Conservation (phyloP, 352 stramenopile genomes). For the Paralagenidium karlingii region DNA sequence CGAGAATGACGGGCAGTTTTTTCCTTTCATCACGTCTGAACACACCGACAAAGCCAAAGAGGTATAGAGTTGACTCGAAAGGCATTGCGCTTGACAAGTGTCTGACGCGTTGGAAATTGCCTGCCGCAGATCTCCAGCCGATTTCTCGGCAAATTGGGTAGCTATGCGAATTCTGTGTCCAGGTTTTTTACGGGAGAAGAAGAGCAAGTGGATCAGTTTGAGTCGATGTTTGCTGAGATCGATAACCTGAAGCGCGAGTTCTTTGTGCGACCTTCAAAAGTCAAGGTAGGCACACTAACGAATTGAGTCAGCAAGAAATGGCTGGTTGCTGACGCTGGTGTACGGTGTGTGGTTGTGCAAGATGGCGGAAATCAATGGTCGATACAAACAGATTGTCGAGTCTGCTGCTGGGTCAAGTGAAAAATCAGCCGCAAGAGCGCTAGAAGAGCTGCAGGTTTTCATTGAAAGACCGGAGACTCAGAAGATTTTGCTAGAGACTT, state of each 20-base stretch:
- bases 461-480: constrained; percentile 59
- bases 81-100: too few relatives aligned
- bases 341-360: constrained; percentile 11
- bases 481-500: constrained; percentile 50
- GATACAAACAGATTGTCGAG: constrained; percentile 61
- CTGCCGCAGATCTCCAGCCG: constrained; percentile 34
- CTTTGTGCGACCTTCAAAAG: constrained; percentile 56
- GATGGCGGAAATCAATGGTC: constrained; percentile 64
- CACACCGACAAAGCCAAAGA: constrained; percentile 71
- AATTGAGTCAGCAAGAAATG: background rate
- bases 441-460: constrained; percentile 62
- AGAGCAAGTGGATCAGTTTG: constrained; percentile 20
- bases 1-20: constrained; percentile 23
- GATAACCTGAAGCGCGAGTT: constrained; percentile 44
- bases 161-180: constrained; percentile 42
- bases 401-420: constrained; percentile 47
- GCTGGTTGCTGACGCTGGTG: background rate
- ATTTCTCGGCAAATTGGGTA: constrained; percentile 58
- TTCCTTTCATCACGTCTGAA: constrained; percentile 51
- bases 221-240: constrained; percentile 31
- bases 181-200: constrained; percentile 55
- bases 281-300: constrained; percentile 15
- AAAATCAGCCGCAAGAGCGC: too few relatives aligned
- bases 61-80: too few relatives aligned
- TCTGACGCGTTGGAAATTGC: too few relatives aligned